Percentiles rank a stretch among this genome's conserved stretches.
Conservation (phyloP, 768 basidiomycete species). For the Tricholoma saponaceum region DNA sequence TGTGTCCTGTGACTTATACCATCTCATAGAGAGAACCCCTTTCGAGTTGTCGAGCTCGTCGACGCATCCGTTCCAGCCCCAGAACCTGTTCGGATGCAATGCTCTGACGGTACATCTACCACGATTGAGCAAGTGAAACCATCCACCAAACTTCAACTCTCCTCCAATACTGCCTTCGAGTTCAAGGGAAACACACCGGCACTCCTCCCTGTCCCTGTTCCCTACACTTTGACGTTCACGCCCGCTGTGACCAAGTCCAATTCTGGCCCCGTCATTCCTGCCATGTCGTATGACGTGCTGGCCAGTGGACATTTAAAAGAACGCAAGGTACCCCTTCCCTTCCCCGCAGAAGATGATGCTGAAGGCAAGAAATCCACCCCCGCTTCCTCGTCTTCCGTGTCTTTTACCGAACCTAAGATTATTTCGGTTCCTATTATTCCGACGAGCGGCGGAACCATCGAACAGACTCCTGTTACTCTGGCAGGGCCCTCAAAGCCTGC, state of each 20-base stretch:
- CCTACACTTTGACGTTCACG: background rate
- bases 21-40: background rate
- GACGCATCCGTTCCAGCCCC: background rate
- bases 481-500: background rate
- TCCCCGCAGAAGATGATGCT: background rate
- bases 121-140: conserved; percentile 1
- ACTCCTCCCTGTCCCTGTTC: background rate
- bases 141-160: background rate
- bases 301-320: background rate
- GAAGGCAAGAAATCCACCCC: background rate
- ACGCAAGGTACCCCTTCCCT: background rate
- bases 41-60: background rate
- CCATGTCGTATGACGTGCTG: conserved; percentile 2
- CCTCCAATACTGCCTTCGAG: background rate
- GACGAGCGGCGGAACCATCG: background rate
- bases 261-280: background rate
- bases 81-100: background rate
- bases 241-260: background rate
- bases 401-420: background rate
- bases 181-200: background rate
- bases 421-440: too few species aligned
- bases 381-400: background rate
- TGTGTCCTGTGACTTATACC: background rate
- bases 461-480: background rate
- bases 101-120: background rate